These are phyloP conservation scores for Cladosporium sp. DNA, from an alignment of 2,329 filamentous ascomycete species.

Conservation along the genomic window DNA sequence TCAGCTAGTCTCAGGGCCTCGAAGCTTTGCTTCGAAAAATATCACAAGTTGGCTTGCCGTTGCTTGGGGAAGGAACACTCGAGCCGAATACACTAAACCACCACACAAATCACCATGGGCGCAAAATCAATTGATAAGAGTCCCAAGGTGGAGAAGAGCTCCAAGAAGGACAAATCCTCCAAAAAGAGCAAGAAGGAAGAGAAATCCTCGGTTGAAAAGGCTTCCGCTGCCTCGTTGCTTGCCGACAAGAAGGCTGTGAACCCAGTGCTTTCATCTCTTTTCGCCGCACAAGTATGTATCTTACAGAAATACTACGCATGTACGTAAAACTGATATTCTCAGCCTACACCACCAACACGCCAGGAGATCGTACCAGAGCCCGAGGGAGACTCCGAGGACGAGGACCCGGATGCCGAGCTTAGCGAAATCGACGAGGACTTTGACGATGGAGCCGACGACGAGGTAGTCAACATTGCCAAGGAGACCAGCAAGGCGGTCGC, in stretches of 20 bases:
- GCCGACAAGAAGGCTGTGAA: constrained; percentile 45
- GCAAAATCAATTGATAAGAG: constrained; percentile 17
- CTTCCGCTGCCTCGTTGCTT: constrained; percentile 31
- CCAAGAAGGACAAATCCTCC: constrained; percentile 22
- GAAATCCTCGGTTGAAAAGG: constrained; percentile 22
- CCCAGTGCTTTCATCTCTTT: constrained; percentile 50
- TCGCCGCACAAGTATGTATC: constrained; percentile 40
- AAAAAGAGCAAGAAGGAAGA: constrained; percentile 27
- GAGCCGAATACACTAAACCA: background rate
- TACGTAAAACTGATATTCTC: constrained; percentile 15
- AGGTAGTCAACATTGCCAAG: constrained; percentile 19
- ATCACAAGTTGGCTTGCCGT: background rate
- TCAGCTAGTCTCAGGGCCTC: background rate
- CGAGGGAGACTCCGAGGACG: constrained; percentile 36
- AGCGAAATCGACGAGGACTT: constrained; percentile 31
- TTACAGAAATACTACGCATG: too few species aligned
- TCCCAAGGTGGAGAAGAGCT: constrained; percentile 22
- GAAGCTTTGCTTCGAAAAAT: background rate
- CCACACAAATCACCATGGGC: constrained; percentile 1
- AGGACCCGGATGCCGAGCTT: constrained; percentile 35
- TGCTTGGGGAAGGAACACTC: background rate
- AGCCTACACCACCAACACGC: constrained; percentile 32
- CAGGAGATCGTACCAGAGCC: constrained; percentile 27
- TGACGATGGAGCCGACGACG: constrained; percentile 27
- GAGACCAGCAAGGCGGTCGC: constrained; percentile 18